Evolutionary conservation across 768 basidiomycete species (phyloP).

Genomic region (Neoboletus magnificus): DNA sequence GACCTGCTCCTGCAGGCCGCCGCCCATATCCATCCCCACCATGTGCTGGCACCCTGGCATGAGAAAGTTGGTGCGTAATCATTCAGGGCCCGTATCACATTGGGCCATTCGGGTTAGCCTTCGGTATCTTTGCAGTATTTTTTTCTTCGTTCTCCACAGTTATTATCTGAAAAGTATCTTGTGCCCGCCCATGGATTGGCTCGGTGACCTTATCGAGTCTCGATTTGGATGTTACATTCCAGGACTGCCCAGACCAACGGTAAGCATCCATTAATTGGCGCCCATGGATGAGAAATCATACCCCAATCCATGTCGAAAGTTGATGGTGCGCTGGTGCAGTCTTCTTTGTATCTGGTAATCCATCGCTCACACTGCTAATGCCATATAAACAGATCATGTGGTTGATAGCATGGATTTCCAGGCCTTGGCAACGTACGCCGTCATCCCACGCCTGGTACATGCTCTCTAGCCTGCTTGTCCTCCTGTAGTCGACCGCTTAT

Average conservation of each 20-base stretch:
- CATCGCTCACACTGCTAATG: slow-evolving; percentile 1
- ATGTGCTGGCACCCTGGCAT: slow-evolving; percentile 1
- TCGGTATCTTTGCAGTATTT: background rate
- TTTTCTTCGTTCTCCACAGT: background rate
- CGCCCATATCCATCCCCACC: background rate
- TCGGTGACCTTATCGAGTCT: background rate
- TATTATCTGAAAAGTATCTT: background rate
- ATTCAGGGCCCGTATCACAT: background rate
- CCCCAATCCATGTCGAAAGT: background rate
- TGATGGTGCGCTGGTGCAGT: slow-evolving; percentile 2
- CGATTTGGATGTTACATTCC: slow-evolving; percentile 1
- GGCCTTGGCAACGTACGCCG: slow-evolving; percentile 7
- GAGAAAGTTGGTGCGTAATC: slow-evolving; percentile 8
- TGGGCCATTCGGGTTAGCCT: background rate
- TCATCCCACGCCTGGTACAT: slow-evolving; percentile 27
- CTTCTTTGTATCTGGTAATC: background rate
- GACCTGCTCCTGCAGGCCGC: background rate
- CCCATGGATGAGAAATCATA: slow-evolving; percentile 12
- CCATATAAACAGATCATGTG: slow-evolving; percentile 19
- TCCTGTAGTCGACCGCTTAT: background rate
- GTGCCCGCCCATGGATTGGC: background rate
- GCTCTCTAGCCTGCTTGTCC: background rate
- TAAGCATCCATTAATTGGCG: background rate
- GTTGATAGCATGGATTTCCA: slow-evolving; percentile 5
- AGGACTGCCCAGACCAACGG: background rate